Conservation (phyloP, 2,329 filamentous ascomycete species). For the Mariannaea sp. region DNA sequence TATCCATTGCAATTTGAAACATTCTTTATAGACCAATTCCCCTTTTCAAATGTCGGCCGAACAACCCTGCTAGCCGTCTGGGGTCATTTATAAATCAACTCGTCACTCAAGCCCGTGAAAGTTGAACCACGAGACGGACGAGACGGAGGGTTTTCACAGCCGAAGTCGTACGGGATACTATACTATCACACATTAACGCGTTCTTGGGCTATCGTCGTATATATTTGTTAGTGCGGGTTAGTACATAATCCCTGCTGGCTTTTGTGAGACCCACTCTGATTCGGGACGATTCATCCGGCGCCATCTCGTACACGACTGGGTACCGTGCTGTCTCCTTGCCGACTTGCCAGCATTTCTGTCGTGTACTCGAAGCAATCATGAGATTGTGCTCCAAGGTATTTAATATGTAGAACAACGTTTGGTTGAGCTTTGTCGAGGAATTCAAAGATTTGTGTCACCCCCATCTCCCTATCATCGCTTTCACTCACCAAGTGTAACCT, state of each 20-base stretch:
- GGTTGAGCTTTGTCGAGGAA: no score
- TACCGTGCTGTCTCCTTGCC: no score
- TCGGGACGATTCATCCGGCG: slow-evolving; percentile 14
- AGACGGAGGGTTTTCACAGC: slow-evolving; percentile 24
- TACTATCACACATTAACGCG: slow-evolving; percentile 15
- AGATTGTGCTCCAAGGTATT: no score
- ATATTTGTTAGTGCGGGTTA: slow-evolving; percentile 26
- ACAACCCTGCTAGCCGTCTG: neutral
- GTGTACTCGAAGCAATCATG: no score
- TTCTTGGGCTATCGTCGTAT: rapidly evolving
- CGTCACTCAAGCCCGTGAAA: no score
- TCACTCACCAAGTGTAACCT: neutral
- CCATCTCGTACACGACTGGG: neutral
- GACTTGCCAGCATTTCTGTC: no score
- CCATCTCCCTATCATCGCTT: no score
- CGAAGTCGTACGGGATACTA: slow-evolving; percentile 8
- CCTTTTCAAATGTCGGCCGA: neutral
- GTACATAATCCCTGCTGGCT: neutral
- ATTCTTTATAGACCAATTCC: no score
- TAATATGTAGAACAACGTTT: no score
- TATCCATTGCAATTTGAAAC: no score
- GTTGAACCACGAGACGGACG: neutral
- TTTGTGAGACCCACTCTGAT: rapidly evolving
- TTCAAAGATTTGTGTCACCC: no score
- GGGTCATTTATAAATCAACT: neutral